Percentiles rank a stretch among this genome's conserved stretches.
Evolutionary conservation across 2,329 filamentous ascomycete genomes (phyloP).

Genomic region (Colletotrichum sp.): DNA sequence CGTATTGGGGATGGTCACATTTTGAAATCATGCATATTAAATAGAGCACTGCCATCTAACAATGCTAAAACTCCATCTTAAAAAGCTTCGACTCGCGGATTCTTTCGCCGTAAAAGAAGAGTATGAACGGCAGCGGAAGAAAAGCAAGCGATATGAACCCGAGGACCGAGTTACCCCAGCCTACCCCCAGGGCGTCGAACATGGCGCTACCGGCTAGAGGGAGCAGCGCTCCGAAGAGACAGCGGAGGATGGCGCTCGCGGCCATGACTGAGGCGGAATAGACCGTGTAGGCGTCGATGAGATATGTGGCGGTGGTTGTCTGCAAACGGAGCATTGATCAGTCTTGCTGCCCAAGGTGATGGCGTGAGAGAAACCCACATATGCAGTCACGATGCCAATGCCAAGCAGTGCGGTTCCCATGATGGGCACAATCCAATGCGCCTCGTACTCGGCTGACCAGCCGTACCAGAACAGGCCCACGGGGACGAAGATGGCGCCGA

Average conservation of each 20-base stretch:
- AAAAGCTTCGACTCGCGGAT: neutral
- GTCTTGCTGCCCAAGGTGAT: neutral
- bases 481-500: slow-evolving; percentile 28
- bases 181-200: slow-evolving; percentile 55
- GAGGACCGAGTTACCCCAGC: slow-evolving; percentile 53
- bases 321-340: neutral
- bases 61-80: neutral
- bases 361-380: neutral
- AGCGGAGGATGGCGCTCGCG: slow-evolving; percentile 63
- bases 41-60: too few relatives aligned
- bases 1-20: too few relatives aligned
- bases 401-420: slow-evolving; percentile 59
- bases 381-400: slow-evolving; percentile 34
- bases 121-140: slow-evolving; percentile 48
- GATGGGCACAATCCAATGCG: slow-evolving; percentile 65
- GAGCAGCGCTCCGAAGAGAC: slow-evolving; percentile 53
- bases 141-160: slow-evolving; percentile 51
- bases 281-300: slow-evolving; percentile 58
- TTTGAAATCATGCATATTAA: too few relatives aligned
- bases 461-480: slow-evolving; percentile 62
- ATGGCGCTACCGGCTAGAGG: slow-evolving; percentile 55
- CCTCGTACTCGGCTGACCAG: slow-evolving; percentile 56
- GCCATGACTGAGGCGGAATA: slow-evolving; percentile 70
- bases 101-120: slow-evolving; percentile 49
- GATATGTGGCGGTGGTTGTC: slow-evolving; percentile 42